Evolutionary conservation across 2,329 filamentous ascomycete genomes (phyloP), one percentile per base, ranked within the genome.

Genomic region (Diaporthe velutina): DNA sequence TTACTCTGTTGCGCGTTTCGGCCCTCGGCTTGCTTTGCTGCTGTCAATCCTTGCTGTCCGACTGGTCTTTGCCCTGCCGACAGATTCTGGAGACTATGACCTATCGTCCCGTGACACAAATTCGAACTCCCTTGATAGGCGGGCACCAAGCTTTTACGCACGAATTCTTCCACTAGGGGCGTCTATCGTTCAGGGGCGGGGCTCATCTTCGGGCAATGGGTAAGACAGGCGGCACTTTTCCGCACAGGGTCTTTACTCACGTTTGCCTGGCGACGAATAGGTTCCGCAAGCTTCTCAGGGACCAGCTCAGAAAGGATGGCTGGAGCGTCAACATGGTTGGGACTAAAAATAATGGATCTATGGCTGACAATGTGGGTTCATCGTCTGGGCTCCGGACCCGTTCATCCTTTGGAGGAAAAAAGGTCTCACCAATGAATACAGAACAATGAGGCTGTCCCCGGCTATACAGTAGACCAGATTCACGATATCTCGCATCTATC

Each of bases 261-360:
- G 12, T 15, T 50, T 50, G 15, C 42, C 22, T 50, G 61, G 45
- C 42, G 6, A 17, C 13, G 17, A 22, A 35, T 17, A 78, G 78
- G 17, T 79, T 77, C 50, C 80, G 79, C 17, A 78, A 79, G 35
- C 64, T 70, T 17, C 71, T 79, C 12, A 71, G 78, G 42, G 78
- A 81, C 30, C 71, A 76, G 2, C 71, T 81, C 1, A 64, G 80
- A 4, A 77, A 61, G 35, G 71, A 76, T n/a, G 78, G 77, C 6
- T 80, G 76, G 76, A 71, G 77, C 2, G 79, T 80, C 70, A 77
- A 81, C 50, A 80, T 81, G 79, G 79, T 81, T 30, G 80, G 80
- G n/a, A 78, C 58, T 60, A 73, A 73, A 58, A 54, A 42, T 12
- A 64, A 75, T 45, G 79, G 79, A 4, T 61, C 54, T 30, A 80